A percentile compares a stretch with the other conserved stretches of the same genome.
Evolutionary conservation across 306 rosid species (phyloP).

Genomic region (Betula pendula): DNA sequence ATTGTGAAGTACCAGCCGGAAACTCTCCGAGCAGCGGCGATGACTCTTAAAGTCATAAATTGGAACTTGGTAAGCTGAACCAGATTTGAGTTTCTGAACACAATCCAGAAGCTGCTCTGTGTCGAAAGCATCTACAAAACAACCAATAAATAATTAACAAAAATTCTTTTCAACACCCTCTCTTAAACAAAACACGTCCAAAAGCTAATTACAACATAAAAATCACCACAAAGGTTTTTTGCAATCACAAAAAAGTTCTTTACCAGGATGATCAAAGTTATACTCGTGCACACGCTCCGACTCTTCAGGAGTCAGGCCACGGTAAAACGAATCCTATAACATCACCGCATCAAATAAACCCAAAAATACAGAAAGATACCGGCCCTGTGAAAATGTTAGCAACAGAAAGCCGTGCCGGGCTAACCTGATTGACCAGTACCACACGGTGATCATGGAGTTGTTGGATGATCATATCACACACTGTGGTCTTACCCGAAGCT

Average conservation of each 20-base stretch:
- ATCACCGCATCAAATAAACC: constrained; percentile 3
- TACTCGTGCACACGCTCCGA: constrained; percentile 75
- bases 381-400: background rate
- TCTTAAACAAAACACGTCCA: background rate
- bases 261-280: constrained; percentile 98
- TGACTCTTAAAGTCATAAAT: constrained; percentile 91
- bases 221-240: background rate
- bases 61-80: constrained; percentile 79
- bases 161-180: background rate
- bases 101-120: constrained; percentile 90
- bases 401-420: background rate
- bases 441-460: constrained; percentile 99
- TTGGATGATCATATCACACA: constrained; percentile 97
- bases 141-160: background rate
- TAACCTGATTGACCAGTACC: constrained; percentile 89
- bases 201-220: background rate
- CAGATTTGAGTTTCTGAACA: constrained; percentile 57
- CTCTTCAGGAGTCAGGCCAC: constrained; percentile 91
- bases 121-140: constrained; percentile 78
- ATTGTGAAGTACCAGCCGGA: constrained; percentile 68
- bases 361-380: background rate
- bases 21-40: constrained; percentile 75
- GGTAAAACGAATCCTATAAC: constrained; percentile 84
- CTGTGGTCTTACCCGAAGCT: constrained; percentile 98
- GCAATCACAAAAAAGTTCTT: background rate